Conservation (phyloP, 225 moss, liverwort and hornwort species). For the Marchantia polymorpha region DNA sequence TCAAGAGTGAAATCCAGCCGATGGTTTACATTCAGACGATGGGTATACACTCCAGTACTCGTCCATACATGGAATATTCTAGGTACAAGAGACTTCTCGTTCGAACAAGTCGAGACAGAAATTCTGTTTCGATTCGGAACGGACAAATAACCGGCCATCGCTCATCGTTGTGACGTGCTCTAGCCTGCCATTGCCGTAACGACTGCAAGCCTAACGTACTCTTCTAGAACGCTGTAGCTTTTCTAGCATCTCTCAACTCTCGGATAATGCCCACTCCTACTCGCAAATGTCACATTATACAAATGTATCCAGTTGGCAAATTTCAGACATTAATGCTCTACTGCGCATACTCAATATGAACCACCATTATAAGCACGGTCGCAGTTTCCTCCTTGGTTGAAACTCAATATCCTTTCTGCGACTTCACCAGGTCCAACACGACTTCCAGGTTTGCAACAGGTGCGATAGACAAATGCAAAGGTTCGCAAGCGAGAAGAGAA, state of each 20-base stretch:
- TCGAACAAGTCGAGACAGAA: background rate
- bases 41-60: background rate
- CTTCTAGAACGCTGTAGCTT: background rate
- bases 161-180: too few relatives aligned
- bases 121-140: background rate
- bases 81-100: background rate
- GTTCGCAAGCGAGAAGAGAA: background rate
- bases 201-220: background rate
- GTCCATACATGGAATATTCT: slow-evolving; percentile 1
- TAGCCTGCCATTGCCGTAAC: background rate
- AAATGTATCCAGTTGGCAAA: too few relatives aligned
- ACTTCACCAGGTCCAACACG: background rate
- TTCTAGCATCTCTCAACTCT: too few relatives aligned
- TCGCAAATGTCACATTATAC: too few relatives aligned
- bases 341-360: too few relatives aligned
- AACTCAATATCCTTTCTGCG: too few relatives aligned
- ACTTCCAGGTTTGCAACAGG: background rate
- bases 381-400: too few relatives aligned
- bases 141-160: too few relatives aligned
- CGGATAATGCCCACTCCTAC: too few relatives aligned
- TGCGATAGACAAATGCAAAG: background rate
- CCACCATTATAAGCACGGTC: too few relatives aligned
- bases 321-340: too few relatives aligned
- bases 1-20: too few relatives aligned
- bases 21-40: background rate